Evolutionary conservation across 495 filamentous ascomycete species (phyloP), one percentile per base, ranked within the genome.

Genomic region (Lentithecium fluviatile): DNA sequence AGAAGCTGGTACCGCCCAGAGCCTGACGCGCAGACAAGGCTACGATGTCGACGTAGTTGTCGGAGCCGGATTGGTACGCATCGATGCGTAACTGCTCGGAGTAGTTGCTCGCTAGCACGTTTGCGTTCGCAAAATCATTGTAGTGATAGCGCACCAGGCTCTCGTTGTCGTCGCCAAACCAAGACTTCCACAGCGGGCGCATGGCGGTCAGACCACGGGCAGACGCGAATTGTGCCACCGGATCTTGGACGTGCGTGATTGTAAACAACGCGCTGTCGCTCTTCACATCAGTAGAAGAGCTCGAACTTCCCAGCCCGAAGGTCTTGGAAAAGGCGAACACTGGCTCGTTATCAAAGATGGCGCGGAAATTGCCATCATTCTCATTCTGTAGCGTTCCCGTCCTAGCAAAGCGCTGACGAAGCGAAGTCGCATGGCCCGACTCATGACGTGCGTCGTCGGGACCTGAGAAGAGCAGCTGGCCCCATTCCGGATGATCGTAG

Each of bases 261-360:
- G 90, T 96, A 69, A 95, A 96, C 6, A 85, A 76, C 8, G 88
- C 82, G 64, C 83, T 88, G 46, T 80, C 77, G 17, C 37, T 68
- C 42, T 60, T 68, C 20, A 13, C 15, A 15, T 6, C 8, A 13
- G 34, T 32, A 24, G 49, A 29, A 6, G 25, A 23, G 3, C 38
- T 45, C 20, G 11, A 15, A 8, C 36, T 45, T 21, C 70, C 66
- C 17, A 84, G 73, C n/a, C 70, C 71, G 76, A 96, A 94, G 1
- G 82, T 81, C 71, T 95, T 95, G 19, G 88, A 85, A 71, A 96
- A 96, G 0, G 91, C 91, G 76, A 96, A 95, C 24, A 95, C 87
- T 0, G 93, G 93, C 71, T 93, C 87, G 25, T 91, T 85, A 37
- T 95, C 88, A 76, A 87, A 85, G 55, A 96, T 88, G 19, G 78